Evolutionary conservation across 345 rosid species (phyloP).

Genomic region (Noccaea bulbosa): DNA sequence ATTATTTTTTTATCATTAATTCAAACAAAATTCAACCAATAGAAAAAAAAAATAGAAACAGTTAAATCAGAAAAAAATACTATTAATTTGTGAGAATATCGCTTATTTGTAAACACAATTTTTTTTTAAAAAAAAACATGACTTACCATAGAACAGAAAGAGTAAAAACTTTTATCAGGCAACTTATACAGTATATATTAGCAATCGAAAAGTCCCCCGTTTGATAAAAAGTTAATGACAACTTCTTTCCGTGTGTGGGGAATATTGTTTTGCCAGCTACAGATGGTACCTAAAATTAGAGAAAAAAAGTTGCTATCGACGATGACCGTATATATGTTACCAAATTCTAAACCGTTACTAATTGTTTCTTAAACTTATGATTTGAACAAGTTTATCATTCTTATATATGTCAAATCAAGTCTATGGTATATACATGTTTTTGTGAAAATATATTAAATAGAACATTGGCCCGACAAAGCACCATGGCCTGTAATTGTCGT

Average conservation of each 20-base stretch:
- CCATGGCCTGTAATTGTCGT: constrained; percentile 33
- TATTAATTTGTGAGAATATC: too few species aligned
- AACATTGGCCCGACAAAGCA: constrained; percentile 38
- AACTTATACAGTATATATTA: background rate
- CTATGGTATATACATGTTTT: constrained; percentile 4
- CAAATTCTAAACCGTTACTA: background rate
- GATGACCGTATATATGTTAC: background rate
- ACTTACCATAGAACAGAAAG: too few species aligned
- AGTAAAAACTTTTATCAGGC: too few species aligned
- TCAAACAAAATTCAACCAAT: too few species aligned
- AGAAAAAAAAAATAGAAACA: too few species aligned
- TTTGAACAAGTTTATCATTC: background rate
- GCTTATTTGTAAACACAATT: too few species aligned
- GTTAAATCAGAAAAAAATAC: too few species aligned
- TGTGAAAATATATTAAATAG: background rate
- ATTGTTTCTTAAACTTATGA: background rate
- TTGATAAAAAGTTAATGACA: background rate
- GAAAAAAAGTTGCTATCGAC: background rate
- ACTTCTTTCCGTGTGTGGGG: background rate
- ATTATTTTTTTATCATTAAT: too few species aligned
- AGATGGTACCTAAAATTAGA: background rate
- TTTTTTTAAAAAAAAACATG: too few species aligned
- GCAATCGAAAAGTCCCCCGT: background rate
- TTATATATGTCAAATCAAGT: constrained; percentile 15
- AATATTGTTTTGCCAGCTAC: background rate